Conservation (phyloP, 805 yeast species). For the Lipomyces sp. region DNA sequence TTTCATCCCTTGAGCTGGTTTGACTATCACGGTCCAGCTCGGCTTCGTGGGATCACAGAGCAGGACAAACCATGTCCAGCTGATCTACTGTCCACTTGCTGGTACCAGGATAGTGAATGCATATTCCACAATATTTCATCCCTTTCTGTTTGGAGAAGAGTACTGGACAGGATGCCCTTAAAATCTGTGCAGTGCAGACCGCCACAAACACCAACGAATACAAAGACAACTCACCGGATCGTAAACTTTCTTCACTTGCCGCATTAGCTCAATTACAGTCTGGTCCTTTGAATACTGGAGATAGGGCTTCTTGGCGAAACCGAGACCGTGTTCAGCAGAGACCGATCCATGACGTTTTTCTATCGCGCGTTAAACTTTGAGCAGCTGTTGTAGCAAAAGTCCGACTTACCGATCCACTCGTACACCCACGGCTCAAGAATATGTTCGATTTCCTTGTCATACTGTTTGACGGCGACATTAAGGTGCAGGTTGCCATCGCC, state of each 20-base stretch:
- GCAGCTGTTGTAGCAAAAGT: not conserved
- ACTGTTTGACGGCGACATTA: conserved; percentile 87
- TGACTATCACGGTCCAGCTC: too few species aligned
- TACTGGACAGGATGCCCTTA: not conserved
- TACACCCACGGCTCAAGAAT: conserved; percentile 92
- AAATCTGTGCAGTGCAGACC: not conserved
- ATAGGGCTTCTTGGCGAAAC: conserved; percentile 93
- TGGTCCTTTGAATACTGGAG: conserved; percentile 81
- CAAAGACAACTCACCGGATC: conserved; percentile 60
- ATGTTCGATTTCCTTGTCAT: conserved; percentile 76
- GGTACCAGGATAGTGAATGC: not conserved
- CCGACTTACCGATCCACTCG: conserved; percentile 68
- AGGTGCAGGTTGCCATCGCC: conserved; percentile 97
- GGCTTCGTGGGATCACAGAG: too few species aligned
- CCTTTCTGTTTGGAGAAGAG: not conserved
- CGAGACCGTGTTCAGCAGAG: conserved; percentile 97
- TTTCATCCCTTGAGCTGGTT: not conserved
- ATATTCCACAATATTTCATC: not conserved
- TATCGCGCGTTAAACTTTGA: conserved; percentile 37
- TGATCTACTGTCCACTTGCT: not conserved
- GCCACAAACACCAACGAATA: too few species aligned
- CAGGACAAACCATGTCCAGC: not conserved
- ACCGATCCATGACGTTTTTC: conserved; percentile 76
- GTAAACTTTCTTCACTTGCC: conserved; percentile 73
- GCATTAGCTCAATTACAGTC: conserved; percentile 73